Conservation (phyloP, 1,284 basidiomycete genomes). For the Schizopora paradoxa region DNA sequence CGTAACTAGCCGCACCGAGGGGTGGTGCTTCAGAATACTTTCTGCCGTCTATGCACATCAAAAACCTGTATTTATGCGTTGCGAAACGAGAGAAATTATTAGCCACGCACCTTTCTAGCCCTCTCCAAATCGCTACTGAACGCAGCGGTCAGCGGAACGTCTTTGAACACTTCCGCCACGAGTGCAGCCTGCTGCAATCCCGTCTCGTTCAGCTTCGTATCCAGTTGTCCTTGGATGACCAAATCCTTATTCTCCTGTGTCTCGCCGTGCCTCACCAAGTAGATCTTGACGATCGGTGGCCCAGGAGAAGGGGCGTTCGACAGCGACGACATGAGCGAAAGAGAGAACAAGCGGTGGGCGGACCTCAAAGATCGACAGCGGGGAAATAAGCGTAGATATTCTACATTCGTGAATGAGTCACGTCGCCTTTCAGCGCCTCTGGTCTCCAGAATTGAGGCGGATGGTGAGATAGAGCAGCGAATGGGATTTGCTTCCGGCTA, state of each 20-base stretch:
- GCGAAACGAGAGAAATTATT: not conserved
- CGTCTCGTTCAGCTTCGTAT: conserved; percentile 54
- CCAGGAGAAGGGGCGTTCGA: too few relatives aligned
- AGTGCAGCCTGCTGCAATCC: conserved; percentile 53
- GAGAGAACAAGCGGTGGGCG: too few relatives aligned
- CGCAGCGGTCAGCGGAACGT: conserved; percentile 45
- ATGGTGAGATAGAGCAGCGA: too few relatives aligned
- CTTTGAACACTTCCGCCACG: conserved; percentile 47
- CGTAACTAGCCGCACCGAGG: conserved; percentile 37
- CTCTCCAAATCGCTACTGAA: conserved; percentile 64
- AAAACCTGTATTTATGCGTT: not conserved
- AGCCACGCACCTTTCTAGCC: conserved; percentile 46
- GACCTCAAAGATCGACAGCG: too few relatives aligned
- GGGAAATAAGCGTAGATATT: too few relatives aligned
- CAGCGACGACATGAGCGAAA: too few relatives aligned
- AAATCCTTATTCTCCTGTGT: conserved; percentile 57
- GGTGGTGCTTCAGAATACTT: conserved; percentile 50
- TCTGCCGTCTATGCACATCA: conserved; percentile 50
- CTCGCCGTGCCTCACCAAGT: conserved; percentile 72
- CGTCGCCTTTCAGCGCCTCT: too few relatives aligned
- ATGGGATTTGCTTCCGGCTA: too few relatives aligned
- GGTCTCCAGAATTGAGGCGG: too few relatives aligned
- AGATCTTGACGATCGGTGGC: conserved; percentile 40
- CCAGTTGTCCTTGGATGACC: conserved; percentile 68
- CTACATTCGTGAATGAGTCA: too few relatives aligned